phyloP scores from a whole-genome alignment of 441 rosid species.

The Bruguiera hainesii region DNA sequence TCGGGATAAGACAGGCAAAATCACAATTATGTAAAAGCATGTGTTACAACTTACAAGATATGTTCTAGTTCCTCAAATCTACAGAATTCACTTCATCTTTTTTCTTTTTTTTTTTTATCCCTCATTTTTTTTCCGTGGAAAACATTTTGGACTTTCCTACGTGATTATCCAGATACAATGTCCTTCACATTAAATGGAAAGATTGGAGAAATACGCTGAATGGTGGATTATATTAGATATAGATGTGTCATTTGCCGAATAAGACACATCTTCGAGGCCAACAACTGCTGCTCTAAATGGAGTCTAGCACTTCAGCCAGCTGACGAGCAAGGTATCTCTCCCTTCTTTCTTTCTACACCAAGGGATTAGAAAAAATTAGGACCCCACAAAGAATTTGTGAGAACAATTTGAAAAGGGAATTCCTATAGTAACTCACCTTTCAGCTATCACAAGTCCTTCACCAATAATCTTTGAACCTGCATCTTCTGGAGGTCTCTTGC shows the following conservation, averaged over 20 bases:
- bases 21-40: slow-evolving; percentile 31
- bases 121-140: slow-evolving; percentile 6
- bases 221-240: slow-evolving; percentile 11
- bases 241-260: slow-evolving; percentile 8
- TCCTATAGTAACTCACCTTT: slow-evolving; percentile 48
- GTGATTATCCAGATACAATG: slow-evolving; percentile 15
- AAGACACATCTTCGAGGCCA: slow-evolving; percentile 11
- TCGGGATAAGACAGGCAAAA: slow-evolving; percentile 12
- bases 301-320: slow-evolving; percentile 42
- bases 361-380: slow-evolving; percentile 2
- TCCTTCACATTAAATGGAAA: slow-evolving; percentile 23
- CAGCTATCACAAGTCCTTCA: slow-evolving; percentile 72
- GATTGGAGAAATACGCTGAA: slow-evolving; percentile 22
- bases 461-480: slow-evolving; percentile 42
- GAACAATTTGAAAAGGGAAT: neutral
- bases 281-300: slow-evolving; percentile 28
- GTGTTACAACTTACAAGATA: neutral
- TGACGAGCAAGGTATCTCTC: slow-evolving; percentile 54
- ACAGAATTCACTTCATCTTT: slow-evolving; percentile 27
- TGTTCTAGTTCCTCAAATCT: slow-evolving; percentile 26
- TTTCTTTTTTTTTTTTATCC: neutral
- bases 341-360: slow-evolving; percentile 49
- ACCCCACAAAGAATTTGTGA: neutral
- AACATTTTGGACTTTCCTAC: slow-evolving; percentile 22
- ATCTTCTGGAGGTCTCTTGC: slow-evolving; percentile 56